Percentiles rank a stretch among this genome's conserved stretches.
phyloP scores from a whole-genome alignment of 192 early-diverging fungal genomes.

The Kickxella alabastrina region DNA sequence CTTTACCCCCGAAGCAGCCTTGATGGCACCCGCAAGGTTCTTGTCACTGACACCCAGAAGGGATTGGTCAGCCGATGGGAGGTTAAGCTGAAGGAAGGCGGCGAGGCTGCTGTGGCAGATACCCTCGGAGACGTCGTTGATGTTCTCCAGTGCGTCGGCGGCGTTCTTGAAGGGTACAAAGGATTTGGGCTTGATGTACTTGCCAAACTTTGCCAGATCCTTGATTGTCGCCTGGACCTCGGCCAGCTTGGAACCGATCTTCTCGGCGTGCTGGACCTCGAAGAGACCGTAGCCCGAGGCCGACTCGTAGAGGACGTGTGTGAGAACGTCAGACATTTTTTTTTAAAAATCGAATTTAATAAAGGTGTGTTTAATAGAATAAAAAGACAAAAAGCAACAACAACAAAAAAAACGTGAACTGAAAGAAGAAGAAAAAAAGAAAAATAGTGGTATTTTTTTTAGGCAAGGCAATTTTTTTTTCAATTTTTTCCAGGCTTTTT shows the following conservation, averaged over 20 bases:
- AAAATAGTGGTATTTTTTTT: background rate
- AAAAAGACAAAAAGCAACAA: background rate
- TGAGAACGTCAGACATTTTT: constrained; percentile 8
- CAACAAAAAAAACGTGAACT: background rate
- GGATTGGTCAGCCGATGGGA: constrained; percentile 72
- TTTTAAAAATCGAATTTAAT: background rate
- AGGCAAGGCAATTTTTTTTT: constrained; percentile 5
- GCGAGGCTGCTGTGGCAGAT: constrained; percentile 84
- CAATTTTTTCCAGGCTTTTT: too few relatives aligned
- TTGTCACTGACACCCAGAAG: constrained; percentile 85
- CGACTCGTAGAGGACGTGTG: constrained; percentile 83
- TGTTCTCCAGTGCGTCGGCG: constrained; percentile 95
- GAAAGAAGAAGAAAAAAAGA: constrained; percentile 2
- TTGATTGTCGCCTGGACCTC: constrained; percentile 77
- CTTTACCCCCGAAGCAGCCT: constrained; percentile 65
- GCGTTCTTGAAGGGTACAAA: constrained; percentile 96
- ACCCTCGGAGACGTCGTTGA: constrained; percentile 97
- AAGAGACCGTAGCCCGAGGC: constrained; percentile 96
- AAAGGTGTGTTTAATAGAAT: background rate
- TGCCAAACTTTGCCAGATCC: constrained; percentile 87
- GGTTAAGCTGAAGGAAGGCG: constrained; percentile 92
- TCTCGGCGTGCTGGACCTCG: constrained; percentile 88
- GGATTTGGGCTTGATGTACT: constrained; percentile 88
- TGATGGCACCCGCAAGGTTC: constrained; percentile 69
- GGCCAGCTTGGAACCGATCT: constrained; percentile 90